These are phyloP conservation scores for Baorangia bicolor DNA, from an alignment of 768 basidiomycete species.

Conservation along the genomic window DNA sequence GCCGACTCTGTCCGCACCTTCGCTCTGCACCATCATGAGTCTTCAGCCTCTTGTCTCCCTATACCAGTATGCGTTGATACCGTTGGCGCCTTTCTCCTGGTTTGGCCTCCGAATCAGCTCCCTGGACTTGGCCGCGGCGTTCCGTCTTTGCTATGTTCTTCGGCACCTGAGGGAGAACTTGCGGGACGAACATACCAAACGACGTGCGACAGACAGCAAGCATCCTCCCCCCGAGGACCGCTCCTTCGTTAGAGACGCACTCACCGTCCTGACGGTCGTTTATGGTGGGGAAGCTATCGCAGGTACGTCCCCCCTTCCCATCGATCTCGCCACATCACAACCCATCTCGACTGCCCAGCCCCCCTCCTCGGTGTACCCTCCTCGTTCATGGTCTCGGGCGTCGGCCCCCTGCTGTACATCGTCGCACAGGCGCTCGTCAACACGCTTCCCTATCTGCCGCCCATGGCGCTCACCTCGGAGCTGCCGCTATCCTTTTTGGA, in stretches of 20 bases:
- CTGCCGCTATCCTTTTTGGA: slow-evolving; percentile 74
- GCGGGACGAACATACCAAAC: slow-evolving; percentile 43
- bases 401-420: slow-evolving; percentile 61
- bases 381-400: slow-evolving; percentile 78
- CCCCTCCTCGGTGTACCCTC: slow-evolving; percentile 65
- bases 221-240: slow-evolving; percentile 40
- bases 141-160: slow-evolving; percentile 68
- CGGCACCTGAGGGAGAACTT: slow-evolving; percentile 62
- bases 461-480: slow-evolving; percentile 56
- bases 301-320: slow-evolving; percentile 41
- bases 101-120: slow-evolving; percentile 58
- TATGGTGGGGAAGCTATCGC: slow-evolving; percentile 77
- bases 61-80: slow-evolving; percentile 53
- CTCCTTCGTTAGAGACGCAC: slow-evolving; percentile 57
- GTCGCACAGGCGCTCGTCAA: slow-evolving; percentile 61
- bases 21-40: slow-evolving; percentile 26
- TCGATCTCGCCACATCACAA: neutral
- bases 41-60: slow-evolving; percentile 46
- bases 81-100: slow-evolving; percentile 67
- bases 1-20: neutral
- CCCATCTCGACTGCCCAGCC: slow-evolving; percentile 37
- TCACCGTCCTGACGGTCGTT: slow-evolving; percentile 63
- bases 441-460: slow-evolving; percentile 47
- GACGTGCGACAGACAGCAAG: slow-evolving; percentile 33
- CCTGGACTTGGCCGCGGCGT: slow-evolving; percentile 64